phyloP scores from a whole-genome alignment of 2,329 filamentous ascomycete species.

The Neofusicoccum sp. region DNA sequence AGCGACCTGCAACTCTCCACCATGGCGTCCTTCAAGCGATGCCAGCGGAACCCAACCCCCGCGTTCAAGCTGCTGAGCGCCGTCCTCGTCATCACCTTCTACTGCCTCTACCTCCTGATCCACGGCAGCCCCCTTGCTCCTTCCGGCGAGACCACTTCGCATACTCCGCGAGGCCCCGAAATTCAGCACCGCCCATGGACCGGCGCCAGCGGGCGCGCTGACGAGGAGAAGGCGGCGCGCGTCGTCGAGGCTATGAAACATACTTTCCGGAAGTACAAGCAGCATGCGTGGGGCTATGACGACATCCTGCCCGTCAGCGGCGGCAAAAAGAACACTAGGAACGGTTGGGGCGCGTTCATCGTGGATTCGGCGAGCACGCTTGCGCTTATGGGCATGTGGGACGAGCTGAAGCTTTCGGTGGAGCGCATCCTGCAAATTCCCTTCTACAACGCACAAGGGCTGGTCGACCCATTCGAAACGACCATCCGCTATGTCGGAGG shows the following conservation, averaged over 20 bases:
- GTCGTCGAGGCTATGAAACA: constrained; percentile 41
- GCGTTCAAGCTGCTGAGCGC: constrained; percentile 43
- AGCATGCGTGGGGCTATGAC: constrained; percentile 42
- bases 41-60: constrained; percentile 36
- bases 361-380: constrained; percentile 42
- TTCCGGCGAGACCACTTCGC: background rate
- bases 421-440: constrained; percentile 40
- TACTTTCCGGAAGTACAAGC: constrained; percentile 40
- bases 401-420: constrained; percentile 40
- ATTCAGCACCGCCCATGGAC: constrained; percentile 36
- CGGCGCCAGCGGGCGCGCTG: constrained; percentile 35
- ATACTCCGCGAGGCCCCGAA: constrained; percentile 23
- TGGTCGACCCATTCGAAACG: constrained; percentile 44
- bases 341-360: constrained; percentile 45
- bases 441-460: constrained; percentile 33
- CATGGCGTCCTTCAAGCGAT: constrained; percentile 27
- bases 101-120: constrained; percentile 40
- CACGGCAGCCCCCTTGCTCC: constrained; percentile 25
- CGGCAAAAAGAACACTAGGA: constrained; percentile 33
- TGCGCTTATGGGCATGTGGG: constrained; percentile 43
- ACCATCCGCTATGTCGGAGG: constrained; percentile 43
- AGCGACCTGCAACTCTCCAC: background rate
- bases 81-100: constrained; percentile 40
- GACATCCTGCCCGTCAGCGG: constrained; percentile 41
- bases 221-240: constrained; percentile 32